Evolutionary conservation across 768 basidiomycete species (phyloP).

Genomic region (Gymnopilus dilepis): DNA sequence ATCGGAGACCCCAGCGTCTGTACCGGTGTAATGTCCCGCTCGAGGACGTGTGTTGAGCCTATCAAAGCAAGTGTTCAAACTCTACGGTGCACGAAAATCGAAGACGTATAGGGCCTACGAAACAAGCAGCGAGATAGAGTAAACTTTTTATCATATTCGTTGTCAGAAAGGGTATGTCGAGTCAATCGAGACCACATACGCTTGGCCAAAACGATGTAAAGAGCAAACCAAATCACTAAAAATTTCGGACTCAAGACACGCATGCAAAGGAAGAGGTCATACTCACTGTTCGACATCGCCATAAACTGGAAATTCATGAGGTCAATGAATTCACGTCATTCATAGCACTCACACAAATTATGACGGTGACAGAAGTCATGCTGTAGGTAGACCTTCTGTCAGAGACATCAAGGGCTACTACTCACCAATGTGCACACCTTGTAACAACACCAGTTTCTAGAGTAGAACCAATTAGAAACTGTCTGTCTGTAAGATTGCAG

Average conservation of each 20-base stretch:
- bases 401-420: neutral
- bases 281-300: constrained; percentile 22
- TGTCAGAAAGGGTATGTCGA: neutral
- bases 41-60: constrained; percentile 10
- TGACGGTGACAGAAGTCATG: constrained; percentile 21
- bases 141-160: constrained; percentile 17
- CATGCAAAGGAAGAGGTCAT: no score
- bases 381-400: neutral
- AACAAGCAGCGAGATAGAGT: constrained; percentile 23
- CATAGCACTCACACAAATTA: constrained; percentile 20
- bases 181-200: constrained; percentile 5
- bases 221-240: constrained; percentile 24
- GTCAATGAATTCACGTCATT: no score
- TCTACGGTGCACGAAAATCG: no score
- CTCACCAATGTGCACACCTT: constrained; percentile 11
- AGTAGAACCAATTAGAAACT: neutral
- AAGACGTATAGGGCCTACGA: constrained; percentile 12
- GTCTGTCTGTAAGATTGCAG: neutral
- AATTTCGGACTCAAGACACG: neutral
- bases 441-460: constrained; percentile 24
- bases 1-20: neutral
- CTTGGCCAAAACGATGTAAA: constrained; percentile 26
- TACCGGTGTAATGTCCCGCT: neutral
- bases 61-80: neutral
- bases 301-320: constrained; percentile 13